These are phyloP conservation scores for Camellia japonica DNA, from an alignment of 148 eudicot genomes.

Conservation along the genomic window DNA sequence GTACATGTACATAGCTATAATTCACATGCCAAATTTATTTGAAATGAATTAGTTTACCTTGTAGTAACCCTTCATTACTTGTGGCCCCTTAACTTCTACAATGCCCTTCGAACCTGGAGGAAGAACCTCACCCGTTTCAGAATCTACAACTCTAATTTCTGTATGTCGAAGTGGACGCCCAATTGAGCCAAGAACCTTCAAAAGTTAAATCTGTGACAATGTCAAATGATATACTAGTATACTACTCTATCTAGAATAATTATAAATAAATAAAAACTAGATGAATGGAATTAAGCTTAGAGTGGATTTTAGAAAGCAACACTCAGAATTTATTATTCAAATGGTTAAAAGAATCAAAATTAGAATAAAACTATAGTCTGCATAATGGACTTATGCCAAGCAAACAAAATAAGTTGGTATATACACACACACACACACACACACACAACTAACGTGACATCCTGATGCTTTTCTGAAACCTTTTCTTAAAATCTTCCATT, in stretches of 20 bases:
- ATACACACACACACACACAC: no score
- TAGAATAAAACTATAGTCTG: background rate
- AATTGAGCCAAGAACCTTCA: conserved; percentile 86
- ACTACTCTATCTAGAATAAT: background rate
- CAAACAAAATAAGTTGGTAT: background rate
- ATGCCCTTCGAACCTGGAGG: conserved; percentile 43
- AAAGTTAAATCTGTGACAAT: conserved; percentile 21
- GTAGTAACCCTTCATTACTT: conserved; percentile 92
- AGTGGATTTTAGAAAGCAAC: background rate
- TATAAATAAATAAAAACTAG: background rate
- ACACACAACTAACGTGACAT: no score
- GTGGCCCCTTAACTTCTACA: conserved; percentile 47
- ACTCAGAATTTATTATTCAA: background rate
- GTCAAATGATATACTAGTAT: conserved; percentile 12
- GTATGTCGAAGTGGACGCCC: conserved; percentile 73
- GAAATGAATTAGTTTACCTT: conserved; percentile 44
- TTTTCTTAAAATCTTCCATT: no score
- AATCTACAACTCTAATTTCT: conserved; percentile 70
- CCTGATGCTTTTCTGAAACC: no score
- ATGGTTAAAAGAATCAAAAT: background rate
- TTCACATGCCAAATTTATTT: background rate
- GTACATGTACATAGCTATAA: background rate
- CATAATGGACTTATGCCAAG: background rate
- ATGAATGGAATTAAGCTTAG: background rate
- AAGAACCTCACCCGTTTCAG: conserved; percentile 58